Conservation (phyloP, 192 early-diverging fungal species). For the Mortierella hygrophila region DNA sequence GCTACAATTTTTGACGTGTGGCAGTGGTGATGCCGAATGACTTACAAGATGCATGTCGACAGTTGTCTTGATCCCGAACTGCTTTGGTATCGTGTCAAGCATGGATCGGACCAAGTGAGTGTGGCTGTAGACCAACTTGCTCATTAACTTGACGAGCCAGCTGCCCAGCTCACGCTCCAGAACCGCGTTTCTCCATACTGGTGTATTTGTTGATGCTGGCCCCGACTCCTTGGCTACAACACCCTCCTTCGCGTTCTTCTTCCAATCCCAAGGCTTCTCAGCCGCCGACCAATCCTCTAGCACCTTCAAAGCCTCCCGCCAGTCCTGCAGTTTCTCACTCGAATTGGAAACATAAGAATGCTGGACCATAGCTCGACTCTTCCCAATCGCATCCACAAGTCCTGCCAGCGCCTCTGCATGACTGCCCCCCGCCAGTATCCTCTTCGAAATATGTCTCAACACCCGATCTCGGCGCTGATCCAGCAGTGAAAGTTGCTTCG, state of each 20-base stretch:
- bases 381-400: conserved; percentile 34
- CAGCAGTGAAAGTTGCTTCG: neutral
- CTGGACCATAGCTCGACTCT: conserved; percentile 32
- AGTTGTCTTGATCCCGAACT: conserved; percentile 32
- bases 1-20: too few relatives aligned
- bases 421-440: neutral
- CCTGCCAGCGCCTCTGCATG: neutral
- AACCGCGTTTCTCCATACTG: neutral
- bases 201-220: neutral
- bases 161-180: conserved; percentile 17
- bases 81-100: conserved; percentile 21
- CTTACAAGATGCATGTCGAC: conserved; percentile 42
- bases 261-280: neutral
- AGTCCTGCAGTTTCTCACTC: conserved; percentile 5
- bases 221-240: neutral
- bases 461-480: neutral
- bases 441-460: conserved; percentile 13
- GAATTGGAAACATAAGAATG: conserved; percentile 3
- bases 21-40: neutral
- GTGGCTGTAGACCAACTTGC: conserved; percentile 38
- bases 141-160: conserved; percentile 25
- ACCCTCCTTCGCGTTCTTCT: too few relatives aligned
- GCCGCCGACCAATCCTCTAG: conserved; percentile 29
- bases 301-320: conserved; percentile 30
- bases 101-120: conserved; percentile 36